Conservation (phyloP, 2,329 filamentous ascomycete genomes). For the Fusarium continuum region DNA sequence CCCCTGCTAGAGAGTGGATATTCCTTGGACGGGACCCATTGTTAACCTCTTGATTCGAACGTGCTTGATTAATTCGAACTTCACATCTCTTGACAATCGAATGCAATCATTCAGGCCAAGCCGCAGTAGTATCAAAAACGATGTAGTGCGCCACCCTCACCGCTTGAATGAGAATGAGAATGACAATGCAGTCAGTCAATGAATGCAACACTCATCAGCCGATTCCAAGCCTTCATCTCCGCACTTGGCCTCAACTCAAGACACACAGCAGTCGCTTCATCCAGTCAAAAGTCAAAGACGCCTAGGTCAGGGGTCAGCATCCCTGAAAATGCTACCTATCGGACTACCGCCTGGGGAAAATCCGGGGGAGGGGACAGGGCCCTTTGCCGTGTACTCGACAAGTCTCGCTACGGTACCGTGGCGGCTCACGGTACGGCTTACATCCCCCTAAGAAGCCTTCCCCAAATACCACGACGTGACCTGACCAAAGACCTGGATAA, state of each 20-base stretch:
- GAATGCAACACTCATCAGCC: slow-evolving; percentile 32
- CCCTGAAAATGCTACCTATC: slow-evolving; percentile 2
- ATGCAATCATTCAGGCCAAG: neutral
- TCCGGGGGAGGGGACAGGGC: slow-evolving; percentile 21
- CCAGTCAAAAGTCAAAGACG: slow-evolving; percentile 24
- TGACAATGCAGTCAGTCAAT: slow-evolving; percentile 14
- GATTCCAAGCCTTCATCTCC: slow-evolving; percentile 21
- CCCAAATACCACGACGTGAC: slow-evolving; percentile 30
- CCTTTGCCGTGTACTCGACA: slow-evolving; percentile 10
- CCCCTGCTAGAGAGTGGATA: slow-evolving; percentile 33
- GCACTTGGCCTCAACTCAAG: slow-evolving; percentile 17
- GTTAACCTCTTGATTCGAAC: slow-evolving; percentile 9
- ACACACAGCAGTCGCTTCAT: slow-evolving; percentile 1
- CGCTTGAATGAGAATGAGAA: no score
- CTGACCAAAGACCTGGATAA: neutral
- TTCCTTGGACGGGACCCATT: slow-evolving; percentile 16
- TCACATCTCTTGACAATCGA: neutral
- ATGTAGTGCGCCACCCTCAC: neutral
- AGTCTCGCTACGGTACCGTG: slow-evolving; percentile 21
- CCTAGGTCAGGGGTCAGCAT: slow-evolving; percentile 17
- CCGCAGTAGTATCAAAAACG: neutral
- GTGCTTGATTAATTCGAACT: no score
- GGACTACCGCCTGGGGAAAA: slow-evolving; percentile 30
- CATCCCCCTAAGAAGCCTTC: neutral
- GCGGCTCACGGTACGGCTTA: slow-evolving; percentile 1